A percentile compares a stretch with the other conserved stretches of the same genome.
Conservation (phyloP, 2,329 filamentous ascomycete species). For the Tolypocladium guangdongense region DNA sequence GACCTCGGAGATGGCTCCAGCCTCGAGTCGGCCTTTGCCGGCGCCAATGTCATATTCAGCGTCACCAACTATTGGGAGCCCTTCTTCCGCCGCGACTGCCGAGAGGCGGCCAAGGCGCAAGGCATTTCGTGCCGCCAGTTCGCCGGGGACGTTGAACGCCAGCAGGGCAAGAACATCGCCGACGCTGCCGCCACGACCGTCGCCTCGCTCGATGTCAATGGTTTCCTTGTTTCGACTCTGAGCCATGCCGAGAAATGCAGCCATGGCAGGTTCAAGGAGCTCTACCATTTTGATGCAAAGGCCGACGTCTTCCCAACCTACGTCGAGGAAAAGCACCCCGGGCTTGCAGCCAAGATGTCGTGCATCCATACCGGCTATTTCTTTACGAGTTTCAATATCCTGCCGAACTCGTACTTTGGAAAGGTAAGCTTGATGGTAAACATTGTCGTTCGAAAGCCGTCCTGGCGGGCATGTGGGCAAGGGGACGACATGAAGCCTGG, state of each 20-base stretch:
- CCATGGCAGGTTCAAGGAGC: conserved; percentile 30
- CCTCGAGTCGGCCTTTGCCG: conserved; percentile 28
- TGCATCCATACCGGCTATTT: conserved; percentile 40
- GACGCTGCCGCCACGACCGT: conserved; percentile 35
- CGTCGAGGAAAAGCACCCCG: conserved; percentile 29
- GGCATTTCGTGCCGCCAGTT: conserved; percentile 30
- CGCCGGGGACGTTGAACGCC: conserved; percentile 36
- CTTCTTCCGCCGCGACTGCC: conserved; percentile 33
- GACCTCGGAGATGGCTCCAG: conserved; percentile 30
- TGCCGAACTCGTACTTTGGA: conserved; percentile 32
- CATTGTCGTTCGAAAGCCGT: too few relatives aligned
- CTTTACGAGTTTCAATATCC: conserved; percentile 33
- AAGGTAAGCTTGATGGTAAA: conserved; percentile 23
- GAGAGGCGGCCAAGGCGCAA: conserved; percentile 22
- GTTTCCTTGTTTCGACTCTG: conserved; percentile 40
- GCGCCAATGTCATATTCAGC: conserved; percentile 40
- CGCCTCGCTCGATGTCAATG: conserved; percentile 30
- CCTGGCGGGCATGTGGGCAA: not conserved
- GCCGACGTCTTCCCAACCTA: conserved; percentile 38
- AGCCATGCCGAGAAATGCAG: conserved; percentile 37
- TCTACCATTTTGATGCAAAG: conserved; percentile 44
- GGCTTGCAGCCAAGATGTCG: conserved; percentile 36
- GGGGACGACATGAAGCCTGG: not conserved
- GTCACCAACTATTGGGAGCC: conserved; percentile 46
- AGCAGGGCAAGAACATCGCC: conserved; percentile 43